A percentile compares a stretch with the other conserved stretches of the same genome.
phyloP scores from a whole-genome alignment of 768 basidiomycete species.

The Pholiota molesta region DNA sequence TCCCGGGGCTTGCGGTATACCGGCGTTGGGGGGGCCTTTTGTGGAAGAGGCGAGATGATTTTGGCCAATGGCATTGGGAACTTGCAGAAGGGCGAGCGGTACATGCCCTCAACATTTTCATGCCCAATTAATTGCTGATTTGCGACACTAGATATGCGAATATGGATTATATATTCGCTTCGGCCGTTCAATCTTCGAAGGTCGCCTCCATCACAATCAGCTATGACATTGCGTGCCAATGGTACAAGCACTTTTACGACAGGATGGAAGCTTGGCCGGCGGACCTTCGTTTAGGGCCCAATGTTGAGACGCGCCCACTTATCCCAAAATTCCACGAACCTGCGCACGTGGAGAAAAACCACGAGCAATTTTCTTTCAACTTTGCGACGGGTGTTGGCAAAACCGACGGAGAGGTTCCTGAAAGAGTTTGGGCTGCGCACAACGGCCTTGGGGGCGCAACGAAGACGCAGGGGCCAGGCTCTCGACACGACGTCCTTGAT shows the following conservation, averaged over 20 bases:
- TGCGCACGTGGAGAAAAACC: constrained; percentile 26
- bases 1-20: constrained; percentile 17
- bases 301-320: not conserved
- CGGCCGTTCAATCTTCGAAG: constrained; percentile 2
- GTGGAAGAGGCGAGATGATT: constrained; percentile 15
- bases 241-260: constrained; percentile 22
- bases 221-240: constrained; percentile 37
- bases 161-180: constrained; percentile 20
- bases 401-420: constrained; percentile 35
- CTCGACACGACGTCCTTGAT: constrained; percentile 9
- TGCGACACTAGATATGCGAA: constrained; percentile 13
- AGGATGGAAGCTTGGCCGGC: constrained; percentile 13
- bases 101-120: too few species aligned
- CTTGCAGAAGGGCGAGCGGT: constrained; percentile 35
- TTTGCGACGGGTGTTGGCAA: constrained; percentile 24
- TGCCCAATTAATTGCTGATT: too few species aligned
- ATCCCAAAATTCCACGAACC: constrained; percentile 34
- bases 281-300: not conserved
- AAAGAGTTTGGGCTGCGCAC: constrained; percentile 32
- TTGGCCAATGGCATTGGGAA: constrained; percentile 24
- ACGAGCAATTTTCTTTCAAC: constrained; percentile 30
- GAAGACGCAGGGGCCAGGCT: constrained; percentile 34
- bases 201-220: constrained; percentile 11
- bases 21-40: constrained; percentile 9
- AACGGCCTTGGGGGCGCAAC: constrained; percentile 32